Evolutionary conservation across 192 early-diverging fungal species (phyloP), one percentile per base, ranked within the genome.

Genomic region (Coemansia sp.): DNA sequence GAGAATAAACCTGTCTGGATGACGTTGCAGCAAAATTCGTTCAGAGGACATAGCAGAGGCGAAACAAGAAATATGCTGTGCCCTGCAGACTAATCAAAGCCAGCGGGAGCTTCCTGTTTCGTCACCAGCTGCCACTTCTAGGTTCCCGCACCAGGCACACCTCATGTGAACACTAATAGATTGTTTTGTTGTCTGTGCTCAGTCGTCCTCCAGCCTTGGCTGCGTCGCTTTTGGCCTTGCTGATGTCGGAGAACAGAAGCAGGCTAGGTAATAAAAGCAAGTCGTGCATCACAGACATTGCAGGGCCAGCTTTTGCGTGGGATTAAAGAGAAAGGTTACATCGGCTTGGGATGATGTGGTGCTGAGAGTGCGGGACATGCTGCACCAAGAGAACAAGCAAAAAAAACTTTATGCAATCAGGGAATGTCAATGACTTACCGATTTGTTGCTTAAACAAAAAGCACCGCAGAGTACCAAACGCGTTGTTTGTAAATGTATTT

Each of bases 381-480:
- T 22, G 37, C 35, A 57, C 12, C 37, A 21, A 37, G 12, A 19
- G 14, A 19, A 27, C 29, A 39, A 17, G 35, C 17, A 39, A 17
- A 55, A 27, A 55, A 55, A n/a, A 32, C 15, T 17, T 19, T 61
- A 61, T 35, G 25, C 59, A 22, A 19, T 61, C 47, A 25, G 32
- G 47, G 50, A 39, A 50, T 53, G 60, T 37, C 60, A n/a, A 60
- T 60, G 49, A 62, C 60, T 62, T 62, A 62, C 60, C 50, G 32
- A 19, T 60, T 60, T 47, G 41, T n/a, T 43, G 41, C 41, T 47
- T 23, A 11, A 48, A 29, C 23, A 17, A 8, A 11, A 53, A 27
- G 51, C 21, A 53, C 21, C 0, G 51, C 51, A 14, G 21, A 51
- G 15, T 19, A 17, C 49, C 49, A 51, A 23, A 9, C n/a, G 49